A percentile compares a stretch with the other conserved stretches of the same genome.
Conservation (phyloP, 1,284 basidiomycete genomes). For the Moniliophthora roreri region DNA sequence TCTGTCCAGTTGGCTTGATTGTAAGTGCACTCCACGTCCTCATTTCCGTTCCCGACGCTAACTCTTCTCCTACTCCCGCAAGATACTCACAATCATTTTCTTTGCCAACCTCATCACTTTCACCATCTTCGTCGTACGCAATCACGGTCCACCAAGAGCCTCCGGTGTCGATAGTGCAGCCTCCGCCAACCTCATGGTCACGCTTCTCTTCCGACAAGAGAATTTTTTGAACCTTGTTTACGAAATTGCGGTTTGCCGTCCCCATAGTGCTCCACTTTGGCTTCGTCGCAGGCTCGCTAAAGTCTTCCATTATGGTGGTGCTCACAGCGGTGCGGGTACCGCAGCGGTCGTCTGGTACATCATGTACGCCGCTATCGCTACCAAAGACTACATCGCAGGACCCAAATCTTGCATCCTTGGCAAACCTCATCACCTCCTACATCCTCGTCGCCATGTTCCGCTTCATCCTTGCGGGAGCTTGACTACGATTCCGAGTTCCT, state of each 20-base stretch:
- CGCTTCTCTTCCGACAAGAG: conserved; percentile 45
- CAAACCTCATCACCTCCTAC: no score
- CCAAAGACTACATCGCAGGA: not conserved
- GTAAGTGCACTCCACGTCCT: no score
- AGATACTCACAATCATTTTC: conserved; percentile 31
- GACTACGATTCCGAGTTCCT: no score
- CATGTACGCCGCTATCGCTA: no score
- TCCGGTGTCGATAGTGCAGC: conserved; percentile 33
- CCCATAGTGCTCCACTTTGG: conserved; percentile 30
- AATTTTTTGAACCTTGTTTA: conserved; percentile 43
- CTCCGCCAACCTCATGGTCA: conserved; percentile 37
- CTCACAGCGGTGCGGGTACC: conserved; percentile 27
- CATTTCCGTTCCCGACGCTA: no score
- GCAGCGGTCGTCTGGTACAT: no score
- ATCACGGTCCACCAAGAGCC: conserved; percentile 27
- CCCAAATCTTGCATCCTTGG: no score
- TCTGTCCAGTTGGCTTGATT: no score
- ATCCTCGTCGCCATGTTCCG: no score
- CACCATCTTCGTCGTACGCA: conserved; percentile 32
- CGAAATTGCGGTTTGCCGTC: conserved; percentile 30
- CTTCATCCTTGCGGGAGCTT: no score
- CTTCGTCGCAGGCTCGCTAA: conserved; percentile 18
- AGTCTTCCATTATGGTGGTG: not conserved
- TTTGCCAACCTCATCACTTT: conserved; percentile 40
- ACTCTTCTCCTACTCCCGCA: no score